These are phyloP conservation scores for Malbranchea cinnamomea DNA, from an alignment of 2,329 filamentous ascomycete genomes.

Conservation along the genomic window DNA sequence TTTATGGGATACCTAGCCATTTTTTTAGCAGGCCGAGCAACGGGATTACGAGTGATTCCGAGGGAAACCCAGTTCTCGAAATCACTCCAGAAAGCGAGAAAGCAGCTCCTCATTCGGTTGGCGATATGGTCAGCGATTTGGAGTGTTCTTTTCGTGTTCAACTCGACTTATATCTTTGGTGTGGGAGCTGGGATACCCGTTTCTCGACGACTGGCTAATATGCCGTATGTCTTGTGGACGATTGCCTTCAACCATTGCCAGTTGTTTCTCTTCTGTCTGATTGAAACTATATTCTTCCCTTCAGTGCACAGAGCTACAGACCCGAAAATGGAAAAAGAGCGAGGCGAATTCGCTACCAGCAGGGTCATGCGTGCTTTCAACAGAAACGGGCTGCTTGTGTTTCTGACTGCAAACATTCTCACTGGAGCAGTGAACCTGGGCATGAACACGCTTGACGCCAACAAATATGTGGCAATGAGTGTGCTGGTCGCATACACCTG, in stretches of 20 bases:
- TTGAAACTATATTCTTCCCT: conserved; percentile 70
- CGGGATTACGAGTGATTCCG: conserved; percentile 66
- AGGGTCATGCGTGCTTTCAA: conserved; percentile 72
- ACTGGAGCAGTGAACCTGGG: conserved; percentile 84
- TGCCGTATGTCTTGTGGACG: conserved; percentile 88
- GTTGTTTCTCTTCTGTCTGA: conserved; percentile 58
- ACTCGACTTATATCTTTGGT: conserved; percentile 54
- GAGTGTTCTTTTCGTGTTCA: conserved; percentile 53
- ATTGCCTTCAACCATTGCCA: conserved; percentile 82
- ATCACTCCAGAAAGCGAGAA: conserved; percentile 29
- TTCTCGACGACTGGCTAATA: conserved; percentile 78
- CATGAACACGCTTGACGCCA: conserved; percentile 63
- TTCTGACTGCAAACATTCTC: conserved; percentile 74
- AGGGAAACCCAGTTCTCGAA: conserved; percentile 35
- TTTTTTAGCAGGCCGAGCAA: conserved; percentile 76
- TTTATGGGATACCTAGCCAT: conserved; percentile 90
- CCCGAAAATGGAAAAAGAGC: conserved; percentile 44
- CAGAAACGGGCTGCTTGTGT: conserved; percentile 70
- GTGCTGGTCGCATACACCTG: conserved; percentile 61
- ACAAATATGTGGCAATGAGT: conserved; percentile 49
- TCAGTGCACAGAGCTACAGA: conserved; percentile 45
- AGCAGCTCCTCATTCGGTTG: conserved; percentile 50
- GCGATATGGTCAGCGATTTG: conserved; percentile 51
- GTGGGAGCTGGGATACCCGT: conserved; percentile 51
- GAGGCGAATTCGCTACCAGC: conserved; percentile 58